Percentiles rank a stretch among this genome's conserved stretches.
phyloP scores from a whole-genome alignment of 768 basidiomycete species.

The Leucocoprinus birnbaumii region DNA sequence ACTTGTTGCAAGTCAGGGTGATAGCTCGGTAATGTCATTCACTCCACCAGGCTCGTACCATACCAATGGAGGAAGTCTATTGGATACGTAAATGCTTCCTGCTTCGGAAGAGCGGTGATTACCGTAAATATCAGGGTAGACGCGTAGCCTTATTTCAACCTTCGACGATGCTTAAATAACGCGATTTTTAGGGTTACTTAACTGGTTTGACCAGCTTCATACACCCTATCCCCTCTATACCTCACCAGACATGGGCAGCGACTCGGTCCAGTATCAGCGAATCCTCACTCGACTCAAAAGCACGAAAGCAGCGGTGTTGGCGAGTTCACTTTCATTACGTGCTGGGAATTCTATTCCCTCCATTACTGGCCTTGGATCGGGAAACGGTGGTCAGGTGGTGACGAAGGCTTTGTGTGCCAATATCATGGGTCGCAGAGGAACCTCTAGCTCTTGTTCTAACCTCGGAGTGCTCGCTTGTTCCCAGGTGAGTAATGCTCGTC shows the following conservation, averaged over 20 bases:
- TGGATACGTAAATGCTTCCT: background rate
- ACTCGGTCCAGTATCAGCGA: background rate
- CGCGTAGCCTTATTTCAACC: background rate
- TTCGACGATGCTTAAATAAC: background rate
- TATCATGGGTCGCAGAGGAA: conserved; percentile 16
- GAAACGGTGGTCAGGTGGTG: background rate
- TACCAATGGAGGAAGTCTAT: too few relatives aligned
- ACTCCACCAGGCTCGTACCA: too few relatives aligned
- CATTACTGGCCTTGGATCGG: background rate
- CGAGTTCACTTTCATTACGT: background rate
- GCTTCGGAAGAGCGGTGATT: background rate
- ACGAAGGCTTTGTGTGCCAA: conserved; percentile 17
- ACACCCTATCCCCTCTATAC: background rate
- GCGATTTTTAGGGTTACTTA: background rate
- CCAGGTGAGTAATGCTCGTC: conserved; percentile 17
- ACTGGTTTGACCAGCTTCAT: background rate
- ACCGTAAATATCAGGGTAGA: background rate
- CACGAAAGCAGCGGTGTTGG: background rate
- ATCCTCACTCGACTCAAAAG: conserved; percentile 1
- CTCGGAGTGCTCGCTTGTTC: conserved; percentile 25
- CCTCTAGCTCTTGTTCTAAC: conserved; percentile 18
- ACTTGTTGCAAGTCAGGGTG: too few relatives aligned
- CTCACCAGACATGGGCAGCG: background rate
- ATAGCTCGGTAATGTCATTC: too few relatives aligned
- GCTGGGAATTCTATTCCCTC: background rate